phyloP scores from a whole-genome alignment of 139 green algal species.

The Coelastrella sp. region DNA sequence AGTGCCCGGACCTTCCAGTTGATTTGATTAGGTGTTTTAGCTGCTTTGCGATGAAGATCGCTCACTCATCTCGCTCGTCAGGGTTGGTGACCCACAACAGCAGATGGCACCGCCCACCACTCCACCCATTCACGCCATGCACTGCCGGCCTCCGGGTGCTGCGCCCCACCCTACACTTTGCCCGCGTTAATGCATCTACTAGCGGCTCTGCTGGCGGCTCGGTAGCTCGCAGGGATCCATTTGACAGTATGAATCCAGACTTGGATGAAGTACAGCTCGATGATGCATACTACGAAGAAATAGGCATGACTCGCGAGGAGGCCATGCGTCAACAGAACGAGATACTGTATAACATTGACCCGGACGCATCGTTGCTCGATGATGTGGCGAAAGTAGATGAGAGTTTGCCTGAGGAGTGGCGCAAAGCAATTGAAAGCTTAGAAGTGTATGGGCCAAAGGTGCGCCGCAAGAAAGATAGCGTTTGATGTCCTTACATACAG shows the following conservation, averaged over 20 bases:
- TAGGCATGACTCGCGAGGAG: conserved; percentile 52
- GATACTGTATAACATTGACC: not conserved
- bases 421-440: conserved; percentile 11
- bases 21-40: no score
- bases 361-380: conserved; percentile 10
- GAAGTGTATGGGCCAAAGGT: conserved; percentile 53
- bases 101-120: not conserved
- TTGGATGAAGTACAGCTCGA: conserved; percentile 61
- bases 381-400: conserved; percentile 20
- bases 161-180: not conserved
- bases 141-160: not conserved
- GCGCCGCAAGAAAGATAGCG: not conserved
- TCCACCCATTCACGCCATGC: not conserved
- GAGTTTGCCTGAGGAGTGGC: not conserved
- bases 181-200: not conserved
- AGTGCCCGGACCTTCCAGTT: no score
- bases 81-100: not conserved
- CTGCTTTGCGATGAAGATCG: not conserved
- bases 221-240: not conserved
- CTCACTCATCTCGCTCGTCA: not conserved
- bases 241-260: conserved; percentile 33
- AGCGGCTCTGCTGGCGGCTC: not conserved
- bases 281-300: conserved; percentile 58
- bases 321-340: conserved; percentile 24
- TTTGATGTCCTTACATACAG: not conserved